phyloP scores from a whole-genome alignment of 2,329 filamentous ascomycete species.

The Botrytis pseudocinerea region DNA sequence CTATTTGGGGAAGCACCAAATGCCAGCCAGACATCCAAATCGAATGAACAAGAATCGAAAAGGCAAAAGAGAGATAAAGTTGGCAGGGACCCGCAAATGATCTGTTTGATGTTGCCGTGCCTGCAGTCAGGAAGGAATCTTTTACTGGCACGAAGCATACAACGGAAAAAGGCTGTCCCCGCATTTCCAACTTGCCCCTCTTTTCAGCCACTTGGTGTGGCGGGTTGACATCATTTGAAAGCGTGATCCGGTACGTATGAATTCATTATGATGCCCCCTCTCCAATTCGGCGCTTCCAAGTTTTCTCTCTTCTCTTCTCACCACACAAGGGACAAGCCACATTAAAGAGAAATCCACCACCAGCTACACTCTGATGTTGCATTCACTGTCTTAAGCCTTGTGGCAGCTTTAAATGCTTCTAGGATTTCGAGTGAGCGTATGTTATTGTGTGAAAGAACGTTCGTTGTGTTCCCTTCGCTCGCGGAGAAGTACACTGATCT shows the following conservation, averaged over 20 bases:
- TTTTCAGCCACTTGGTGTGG: slow-evolving; percentile 15
- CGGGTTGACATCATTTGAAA: slow-evolving; percentile 11
- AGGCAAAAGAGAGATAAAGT: slow-evolving; percentile 9
- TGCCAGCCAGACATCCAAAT: neutral
- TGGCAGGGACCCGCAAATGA: slow-evolving; percentile 11
- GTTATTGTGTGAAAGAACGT: neutral
- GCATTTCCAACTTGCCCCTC: neutral
- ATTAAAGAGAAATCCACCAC: neutral
- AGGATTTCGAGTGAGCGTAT: neutral
- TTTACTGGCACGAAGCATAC: neutral
- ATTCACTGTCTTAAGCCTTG: neutral
- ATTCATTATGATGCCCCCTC: neutral
- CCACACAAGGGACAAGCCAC: neutral
- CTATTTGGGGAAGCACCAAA: neutral
- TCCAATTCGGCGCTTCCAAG: neutral
- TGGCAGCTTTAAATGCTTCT: neutral
- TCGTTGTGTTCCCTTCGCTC: neutral
- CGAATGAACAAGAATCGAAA: neutral
- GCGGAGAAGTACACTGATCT: neutral
- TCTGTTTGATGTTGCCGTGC: neutral
- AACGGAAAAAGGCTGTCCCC: neutral
- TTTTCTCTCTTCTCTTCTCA: neutral
- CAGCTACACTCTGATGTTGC: neutral
- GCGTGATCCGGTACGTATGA: neutral
- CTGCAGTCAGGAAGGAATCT: slow-evolving; percentile 5